Evolutionary conservation across 768 basidiomycete species (phyloP).

Genomic region (Serpula lacrymans): DNA sequence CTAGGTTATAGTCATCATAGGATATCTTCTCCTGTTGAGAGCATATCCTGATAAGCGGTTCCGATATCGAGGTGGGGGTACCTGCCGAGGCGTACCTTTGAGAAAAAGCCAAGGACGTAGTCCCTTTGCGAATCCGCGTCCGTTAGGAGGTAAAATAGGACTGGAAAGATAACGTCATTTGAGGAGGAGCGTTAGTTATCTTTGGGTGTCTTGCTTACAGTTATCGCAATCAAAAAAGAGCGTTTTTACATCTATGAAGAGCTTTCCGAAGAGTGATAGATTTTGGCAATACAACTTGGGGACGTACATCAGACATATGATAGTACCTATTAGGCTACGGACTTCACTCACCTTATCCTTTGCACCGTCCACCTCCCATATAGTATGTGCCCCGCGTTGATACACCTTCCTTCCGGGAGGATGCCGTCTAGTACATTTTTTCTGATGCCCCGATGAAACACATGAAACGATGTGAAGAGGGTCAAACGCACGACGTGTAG

Average conservation of each 20-base stretch:
- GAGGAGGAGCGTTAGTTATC: not conserved
- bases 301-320: no score
- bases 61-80: constrained; percentile 13
- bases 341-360: constrained; percentile 62
- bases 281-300: constrained; percentile 98
- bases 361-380: constrained; percentile 95
- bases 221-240: constrained; percentile 88
- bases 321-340: constrained; percentile 3
- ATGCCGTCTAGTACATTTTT: constrained; percentile 58
- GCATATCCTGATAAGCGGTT: not conserved
- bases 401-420: constrained; percentile 93
- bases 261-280: constrained; percentile 90
- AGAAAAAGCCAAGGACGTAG: constrained; percentile 74
- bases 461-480: constrained; percentile 1
- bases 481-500: constrained; percentile 58
- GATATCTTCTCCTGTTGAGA: constrained; percentile 79
- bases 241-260: constrained; percentile 99
- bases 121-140: constrained; percentile 78
- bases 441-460: constrained; percentile 39
- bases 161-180: constrained; percentile 33
- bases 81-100: constrained; percentile 64
- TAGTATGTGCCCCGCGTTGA: constrained; percentile 80
- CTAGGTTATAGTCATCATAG: constrained; percentile 96
- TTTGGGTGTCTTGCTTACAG: constrained; percentile 45
- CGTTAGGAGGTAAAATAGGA: constrained; percentile 90